Conservation (phyloP, 148 eudicot species). For the Spergularia bocconei region DNA sequence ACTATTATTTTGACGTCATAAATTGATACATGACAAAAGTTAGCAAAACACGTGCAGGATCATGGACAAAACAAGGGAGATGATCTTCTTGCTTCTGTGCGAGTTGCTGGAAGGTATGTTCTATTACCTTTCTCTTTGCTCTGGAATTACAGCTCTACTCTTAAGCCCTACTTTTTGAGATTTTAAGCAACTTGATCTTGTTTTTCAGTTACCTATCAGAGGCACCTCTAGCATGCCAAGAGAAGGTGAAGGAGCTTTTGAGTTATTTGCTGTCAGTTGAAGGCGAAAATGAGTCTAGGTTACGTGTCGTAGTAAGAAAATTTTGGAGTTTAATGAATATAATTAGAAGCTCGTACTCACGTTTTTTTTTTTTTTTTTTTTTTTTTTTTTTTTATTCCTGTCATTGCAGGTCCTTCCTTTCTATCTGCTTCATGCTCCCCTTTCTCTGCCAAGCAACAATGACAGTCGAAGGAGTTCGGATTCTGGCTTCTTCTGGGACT, state of each 20-base stretch:
- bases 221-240: slow-evolving; percentile 67
- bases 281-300: slow-evolving; percentile 85
- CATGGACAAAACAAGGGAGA: slow-evolving; percentile 78
- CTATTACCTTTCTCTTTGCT: slow-evolving; percentile 12
- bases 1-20: neutral
- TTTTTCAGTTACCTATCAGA: slow-evolving; percentile 82
- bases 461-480: slow-evolving; percentile 55
- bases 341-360: too few relatives aligned
- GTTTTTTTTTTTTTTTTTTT: too few relatives aligned
- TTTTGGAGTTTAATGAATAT: neutral
- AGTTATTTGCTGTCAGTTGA: slow-evolving; percentile 71
- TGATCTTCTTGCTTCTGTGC: slow-evolving; percentile 86
- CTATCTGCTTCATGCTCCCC: slow-evolving; percentile 82
- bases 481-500: slow-evolving; percentile 64
- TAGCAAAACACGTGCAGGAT: slow-evolving; percentile 41
- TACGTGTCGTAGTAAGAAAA: neutral
- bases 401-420: slow-evolving; percentile 60
- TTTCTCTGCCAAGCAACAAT: slow-evolving; percentile 85
- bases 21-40: neutral
- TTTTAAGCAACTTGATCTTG: slow-evolving; percentile 8
- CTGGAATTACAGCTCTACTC: neutral
- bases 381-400: neutral
- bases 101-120: slow-evolving; percentile 75
- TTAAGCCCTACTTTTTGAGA: slow-evolving; percentile 1
- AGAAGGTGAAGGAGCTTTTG: slow-evolving; percentile 64